Evolutionary conservation across 2,329 filamentous ascomycete genomes (phyloP), one percentile per base, ranked within the genome.

Genomic region (Phialocephala subalpina): DNA sequence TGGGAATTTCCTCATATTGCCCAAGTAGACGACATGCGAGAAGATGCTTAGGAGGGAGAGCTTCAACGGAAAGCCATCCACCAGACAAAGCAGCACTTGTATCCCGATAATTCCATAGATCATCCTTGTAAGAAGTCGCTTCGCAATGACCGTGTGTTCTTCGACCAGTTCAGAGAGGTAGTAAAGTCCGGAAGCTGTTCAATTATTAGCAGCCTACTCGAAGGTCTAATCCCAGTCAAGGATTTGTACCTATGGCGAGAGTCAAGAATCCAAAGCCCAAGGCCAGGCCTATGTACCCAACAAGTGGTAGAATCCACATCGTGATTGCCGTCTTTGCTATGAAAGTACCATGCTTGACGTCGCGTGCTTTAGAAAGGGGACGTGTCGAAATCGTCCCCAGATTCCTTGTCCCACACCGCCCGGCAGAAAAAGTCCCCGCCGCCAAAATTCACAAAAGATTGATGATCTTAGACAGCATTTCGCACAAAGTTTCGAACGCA

Each of bases 141-240:
- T 97, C 14, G 94, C 92, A 69, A 97, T 81, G 12, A 98, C 95
- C 3, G 95, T 97, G 77, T 99, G 95, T 79, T 99, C 96, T 81
- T 99, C 96, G 67, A 99, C 96, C 16, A 98, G 89, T 79, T 99
- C 96, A 27, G 95, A 97, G 62, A 99, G 90, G 79, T 99, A 99
- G 82, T 99, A 99, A 29, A 99, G 89, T 42, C 96, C 96, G n/a
- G 94, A 97, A 45, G 96, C 96, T 93, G 75, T 57, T 67, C 9
- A 59, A 35, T 65, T 33, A 52, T 62, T 47, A 40, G 60, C 64
- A 61, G 72, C 20, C 60, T 33, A 60, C 60, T 40, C 9, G 20
- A n/a, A 20, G n/a, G 55, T 45, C n/a, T n/a, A n/a, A n/a, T n/a
- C 20, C 11, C 27, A 56, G 14, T 60, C 18, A 35, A 58, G 45